These are phyloP conservation scores for Neurospora crassa DNA, from an alignment of 2,329 filamentous ascomycete species.

Conservation along the genomic window DNA sequence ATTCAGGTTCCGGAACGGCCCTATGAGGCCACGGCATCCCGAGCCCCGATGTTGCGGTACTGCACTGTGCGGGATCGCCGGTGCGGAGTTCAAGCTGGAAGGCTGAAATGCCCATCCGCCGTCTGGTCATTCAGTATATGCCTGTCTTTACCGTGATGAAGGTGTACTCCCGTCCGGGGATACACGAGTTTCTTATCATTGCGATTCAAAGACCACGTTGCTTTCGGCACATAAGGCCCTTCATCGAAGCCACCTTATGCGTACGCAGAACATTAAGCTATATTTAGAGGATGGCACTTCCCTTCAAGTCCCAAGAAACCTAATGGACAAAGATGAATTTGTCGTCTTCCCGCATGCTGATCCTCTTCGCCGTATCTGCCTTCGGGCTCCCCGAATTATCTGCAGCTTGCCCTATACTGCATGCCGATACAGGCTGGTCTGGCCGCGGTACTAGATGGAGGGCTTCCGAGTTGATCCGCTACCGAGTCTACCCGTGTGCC, in stretches of 20 bases:
- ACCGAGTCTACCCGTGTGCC: neutral
- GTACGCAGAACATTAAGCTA: neutral
- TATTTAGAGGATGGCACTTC: too few relatives aligned
- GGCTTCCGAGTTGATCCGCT: neutral
- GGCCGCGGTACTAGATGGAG: neutral
- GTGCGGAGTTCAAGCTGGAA: neutral
- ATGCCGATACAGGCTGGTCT: neutral
- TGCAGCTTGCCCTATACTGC: neutral
- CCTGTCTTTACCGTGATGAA: too few relatives aligned
- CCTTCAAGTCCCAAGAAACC: too few relatives aligned
- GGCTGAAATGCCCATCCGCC: neutral
- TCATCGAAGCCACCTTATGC: neutral
- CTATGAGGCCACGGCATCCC: neutral
- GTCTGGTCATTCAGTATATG: too few relatives aligned
- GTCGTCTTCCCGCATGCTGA: neutral
- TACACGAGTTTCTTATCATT: too few relatives aligned
- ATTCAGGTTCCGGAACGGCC: neutral
- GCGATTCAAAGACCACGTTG: too few relatives aligned
- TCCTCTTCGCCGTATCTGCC: neutral
- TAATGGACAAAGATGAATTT: neutral
- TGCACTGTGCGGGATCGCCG: neutral
- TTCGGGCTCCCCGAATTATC: neutral
- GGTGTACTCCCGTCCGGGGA: too few relatives aligned
- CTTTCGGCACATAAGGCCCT: too few relatives aligned
- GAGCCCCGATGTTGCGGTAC: neutral